These are phyloP conservation scores for Trichoderma hamatum DNA, from an alignment of 2,329 filamentous ascomycete species.

Conservation along the genomic window DNA sequence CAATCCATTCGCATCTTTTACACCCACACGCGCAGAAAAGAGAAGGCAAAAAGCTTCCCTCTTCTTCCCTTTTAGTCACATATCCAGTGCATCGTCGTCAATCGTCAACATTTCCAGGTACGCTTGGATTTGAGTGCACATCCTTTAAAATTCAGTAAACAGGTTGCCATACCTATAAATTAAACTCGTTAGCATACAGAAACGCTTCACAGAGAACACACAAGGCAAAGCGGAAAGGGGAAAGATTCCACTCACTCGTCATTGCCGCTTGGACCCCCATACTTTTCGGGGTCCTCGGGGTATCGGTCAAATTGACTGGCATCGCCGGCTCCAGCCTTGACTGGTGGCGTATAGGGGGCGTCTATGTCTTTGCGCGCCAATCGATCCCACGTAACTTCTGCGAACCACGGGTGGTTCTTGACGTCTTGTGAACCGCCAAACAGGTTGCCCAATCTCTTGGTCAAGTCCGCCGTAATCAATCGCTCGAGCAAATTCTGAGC, in stretches of 20 bases:
- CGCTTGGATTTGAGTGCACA: background rate
- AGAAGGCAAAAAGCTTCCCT: background rate
- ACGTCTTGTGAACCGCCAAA: conserved; percentile 90
- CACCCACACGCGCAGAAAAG: conserved; percentile 5
- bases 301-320: conserved; percentile 98
- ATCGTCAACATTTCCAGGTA: conserved; percentile 17
- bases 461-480: conserved; percentile 91
- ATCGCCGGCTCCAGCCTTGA: conserved; percentile 90
- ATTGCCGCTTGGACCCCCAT: conserved; percentile 70
- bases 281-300: conserved; percentile 92
- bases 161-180: conserved; percentile 66
- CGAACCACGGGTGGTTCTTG: conserved; percentile 94
- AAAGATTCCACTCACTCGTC: conserved; percentile 73
- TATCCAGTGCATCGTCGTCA: conserved; percentile 6
- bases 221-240: too few relatives aligned
- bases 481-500: conserved; percentile 90
- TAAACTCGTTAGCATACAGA: background rate
- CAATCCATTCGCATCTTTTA: conserved; percentile 13
- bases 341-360: conserved; percentile 94
- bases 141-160: conserved; percentile 72
- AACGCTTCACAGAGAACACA: too few relatives aligned
- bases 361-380: conserved; percentile 95
- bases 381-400: conserved; percentile 96
- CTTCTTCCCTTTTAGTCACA: background rate
- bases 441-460: conserved; percentile 91